Evolutionary conservation across 2,329 filamentous ascomycete genomes (phyloP).

Genomic region (Clonostachys byssicola): DNA sequence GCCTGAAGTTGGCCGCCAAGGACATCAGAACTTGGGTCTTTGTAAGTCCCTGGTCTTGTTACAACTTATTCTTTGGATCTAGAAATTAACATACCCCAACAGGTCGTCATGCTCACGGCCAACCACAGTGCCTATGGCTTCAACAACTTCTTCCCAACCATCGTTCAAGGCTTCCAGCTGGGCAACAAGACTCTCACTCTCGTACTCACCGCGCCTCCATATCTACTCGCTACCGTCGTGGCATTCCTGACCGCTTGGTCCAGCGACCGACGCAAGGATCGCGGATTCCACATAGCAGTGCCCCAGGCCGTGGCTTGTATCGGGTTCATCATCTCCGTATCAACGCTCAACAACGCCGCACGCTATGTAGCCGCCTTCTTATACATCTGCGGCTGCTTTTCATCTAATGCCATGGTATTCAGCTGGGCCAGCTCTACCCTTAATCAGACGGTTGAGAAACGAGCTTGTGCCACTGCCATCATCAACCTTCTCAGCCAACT

Average conservation of each 20-base stretch:
- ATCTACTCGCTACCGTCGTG: constrained; percentile 48
- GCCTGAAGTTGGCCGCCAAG: constrained; percentile 11
- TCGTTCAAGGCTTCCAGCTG: constrained; percentile 56
- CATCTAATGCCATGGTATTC: constrained; percentile 9
- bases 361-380: constrained; percentile 20
- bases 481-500: constrained; percentile 12
- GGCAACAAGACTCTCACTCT: constrained; percentile 43
- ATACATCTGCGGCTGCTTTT: constrained; percentile 11
- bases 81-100: background rate
- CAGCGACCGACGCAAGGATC: constrained; percentile 56
- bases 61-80: background rate
- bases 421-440: constrained; percentile 10
- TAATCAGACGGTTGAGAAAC: constrained; percentile 14
- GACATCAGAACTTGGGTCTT: constrained; percentile 17
- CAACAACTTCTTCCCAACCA: constrained; percentile 33
- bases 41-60: constrained; percentile 2
- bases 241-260: constrained; percentile 56
- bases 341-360: constrained; percentile 46
- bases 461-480: constrained; percentile 13
- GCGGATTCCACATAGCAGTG: constrained; percentile 53
- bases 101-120: constrained; percentile 1
- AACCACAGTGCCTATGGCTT: constrained; percentile 19
- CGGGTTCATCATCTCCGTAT: constrained; percentile 55
- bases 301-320: constrained; percentile 50
- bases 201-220: constrained; percentile 53